Evolutionary conservation across 73 alveolate genomes (phyloP).

Genomic region (Paramecium pentaurelia): DNA sequence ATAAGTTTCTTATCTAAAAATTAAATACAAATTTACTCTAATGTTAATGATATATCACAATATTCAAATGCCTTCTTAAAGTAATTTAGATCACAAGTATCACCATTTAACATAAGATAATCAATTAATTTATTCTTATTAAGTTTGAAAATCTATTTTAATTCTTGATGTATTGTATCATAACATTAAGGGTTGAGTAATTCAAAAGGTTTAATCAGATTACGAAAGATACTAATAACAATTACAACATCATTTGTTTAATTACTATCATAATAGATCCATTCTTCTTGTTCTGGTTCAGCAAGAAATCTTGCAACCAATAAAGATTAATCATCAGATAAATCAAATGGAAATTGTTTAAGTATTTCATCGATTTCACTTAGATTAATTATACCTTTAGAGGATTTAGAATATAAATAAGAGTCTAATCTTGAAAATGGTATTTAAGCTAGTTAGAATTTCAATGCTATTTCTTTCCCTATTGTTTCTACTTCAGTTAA

Average conservation of each 20-base stretch:
- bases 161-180: background rate
- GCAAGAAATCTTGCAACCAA: slow-evolving; percentile 24
- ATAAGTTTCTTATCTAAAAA: background rate
- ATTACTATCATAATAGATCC: background rate
- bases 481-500: background rate
- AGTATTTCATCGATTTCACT: background rate
- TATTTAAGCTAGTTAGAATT: background rate
- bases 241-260: background rate
- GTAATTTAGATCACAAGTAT: background rate
- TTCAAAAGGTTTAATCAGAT: slow-evolving; percentile 5
- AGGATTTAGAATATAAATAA: background rate
- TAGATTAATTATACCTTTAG: background rate
- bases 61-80: slow-evolving; percentile 21
- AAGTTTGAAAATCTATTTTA: background rate
- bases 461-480: background rate
- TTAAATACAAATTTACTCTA: background rate
- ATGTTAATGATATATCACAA: background rate
- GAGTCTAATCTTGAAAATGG: background rate
- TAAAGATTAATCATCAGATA: background rate
- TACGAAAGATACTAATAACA: background rate
- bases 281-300: slow-evolving; percentile 26
- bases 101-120: background rate
- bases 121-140: background rate
- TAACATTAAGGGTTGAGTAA: background rate
- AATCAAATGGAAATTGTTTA: background rate